A percentile compares a stretch with the other conserved stretches of the same genome.
Evolutionary conservation across 495 filamentous ascomycete species (phyloP).

Genomic region (Xylaria scruposa): DNA sequence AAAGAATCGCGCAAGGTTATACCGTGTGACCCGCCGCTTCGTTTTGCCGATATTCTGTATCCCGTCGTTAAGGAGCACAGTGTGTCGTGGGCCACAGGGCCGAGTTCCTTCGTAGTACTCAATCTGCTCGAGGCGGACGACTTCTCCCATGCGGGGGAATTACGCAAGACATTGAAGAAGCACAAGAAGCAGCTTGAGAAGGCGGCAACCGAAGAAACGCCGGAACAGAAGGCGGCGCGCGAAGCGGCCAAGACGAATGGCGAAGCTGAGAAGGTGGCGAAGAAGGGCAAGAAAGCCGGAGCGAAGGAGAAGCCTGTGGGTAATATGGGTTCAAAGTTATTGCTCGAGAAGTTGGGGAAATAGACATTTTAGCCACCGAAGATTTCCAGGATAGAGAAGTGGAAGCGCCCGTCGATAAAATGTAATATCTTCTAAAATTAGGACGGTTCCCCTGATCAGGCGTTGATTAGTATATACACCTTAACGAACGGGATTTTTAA

Average conservation of each 20-base stretch:
- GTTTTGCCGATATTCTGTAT: slow-evolving; percentile 81
- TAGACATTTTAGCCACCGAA: neutral
- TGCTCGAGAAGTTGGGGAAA: slow-evolving; percentile 55
- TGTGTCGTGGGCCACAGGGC: slow-evolving; percentile 84
- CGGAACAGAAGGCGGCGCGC: slow-evolving; percentile 45
- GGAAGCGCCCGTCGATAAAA: slow-evolving; percentile 9
- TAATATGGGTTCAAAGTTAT: slow-evolving; percentile 61
- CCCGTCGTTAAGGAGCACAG: slow-evolving; percentile 75
- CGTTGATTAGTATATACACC: neutral
- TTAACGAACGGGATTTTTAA: neutral
- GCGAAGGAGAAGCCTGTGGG: slow-evolving; percentile 47
- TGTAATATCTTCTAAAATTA: neutral
- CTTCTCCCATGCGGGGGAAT: slow-evolving; percentile 69
- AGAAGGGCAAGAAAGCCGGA: slow-evolving; percentile 47
- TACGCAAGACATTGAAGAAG: slow-evolving; percentile 70
- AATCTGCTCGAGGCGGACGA: slow-evolving; percentile 79
- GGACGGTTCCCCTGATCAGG: neutral
- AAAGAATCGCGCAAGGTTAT: slow-evolving; percentile 67
- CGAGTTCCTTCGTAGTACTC: slow-evolving; percentile 81
- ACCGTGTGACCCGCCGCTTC: slow-evolving; percentile 74
- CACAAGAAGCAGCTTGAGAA: slow-evolving; percentile 57
- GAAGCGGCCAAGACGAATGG: slow-evolving; percentile 40
- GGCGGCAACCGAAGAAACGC: slow-evolving; percentile 54
- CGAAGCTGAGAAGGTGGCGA: slow-evolving; percentile 41
- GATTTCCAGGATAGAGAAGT: slow-evolving; percentile 12